A percentile compares a stretch with the other conserved stretches of the same genome.
Evolutionary conservation across 805 yeast species (phyloP).

Genomic region (Saturnispora dispora): DNA sequence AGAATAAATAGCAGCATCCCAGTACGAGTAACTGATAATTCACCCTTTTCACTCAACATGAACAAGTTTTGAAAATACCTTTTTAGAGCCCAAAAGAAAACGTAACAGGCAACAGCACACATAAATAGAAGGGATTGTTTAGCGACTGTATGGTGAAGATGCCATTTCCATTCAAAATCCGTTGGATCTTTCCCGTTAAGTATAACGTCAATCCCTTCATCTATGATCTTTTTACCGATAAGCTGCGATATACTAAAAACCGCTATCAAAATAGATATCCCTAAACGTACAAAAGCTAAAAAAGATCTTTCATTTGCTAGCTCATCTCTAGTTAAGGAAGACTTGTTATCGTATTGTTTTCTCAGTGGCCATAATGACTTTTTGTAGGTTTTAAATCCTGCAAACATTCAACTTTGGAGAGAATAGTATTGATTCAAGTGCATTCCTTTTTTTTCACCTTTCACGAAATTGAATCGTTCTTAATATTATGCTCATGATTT

Average conservation of each 20-base stretch:
- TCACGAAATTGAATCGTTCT: no score
- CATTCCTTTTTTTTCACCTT: no score
- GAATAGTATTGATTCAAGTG: neutral
- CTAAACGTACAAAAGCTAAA: slow-evolving; percentile 43
- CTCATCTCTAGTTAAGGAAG: slow-evolving; percentile 37
- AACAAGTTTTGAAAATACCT: slow-evolving; percentile 5
- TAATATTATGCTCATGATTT: neutral
- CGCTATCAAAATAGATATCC: neutral
- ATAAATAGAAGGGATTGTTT: neutral
- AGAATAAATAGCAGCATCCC: neutral
- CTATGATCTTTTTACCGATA: slow-evolving; percentile 1
- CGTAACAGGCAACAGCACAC: slow-evolving; percentile 1
- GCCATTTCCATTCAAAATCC: neutral
- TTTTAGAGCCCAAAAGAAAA: slow-evolving; percentile 4
- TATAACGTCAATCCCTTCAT: neutral
- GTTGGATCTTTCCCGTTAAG: neutral
- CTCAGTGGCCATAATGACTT: slow-evolving; percentile 3
- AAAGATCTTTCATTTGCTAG: slow-evolving; percentile 56
- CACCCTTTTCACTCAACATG: slow-evolving; percentile 1
- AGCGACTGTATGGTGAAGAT: neutral
- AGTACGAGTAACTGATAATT: slow-evolving; percentile 1
- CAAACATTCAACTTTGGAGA: neutral
- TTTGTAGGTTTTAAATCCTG: neutral
- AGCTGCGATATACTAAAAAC: slow-evolving; percentile 6
- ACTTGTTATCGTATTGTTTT: slow-evolving; percentile 5